These are phyloP conservation scores for Myxozyma kluyveri DNA, from an alignment of 805 yeast genomes.

Conservation along the genomic window DNA sequence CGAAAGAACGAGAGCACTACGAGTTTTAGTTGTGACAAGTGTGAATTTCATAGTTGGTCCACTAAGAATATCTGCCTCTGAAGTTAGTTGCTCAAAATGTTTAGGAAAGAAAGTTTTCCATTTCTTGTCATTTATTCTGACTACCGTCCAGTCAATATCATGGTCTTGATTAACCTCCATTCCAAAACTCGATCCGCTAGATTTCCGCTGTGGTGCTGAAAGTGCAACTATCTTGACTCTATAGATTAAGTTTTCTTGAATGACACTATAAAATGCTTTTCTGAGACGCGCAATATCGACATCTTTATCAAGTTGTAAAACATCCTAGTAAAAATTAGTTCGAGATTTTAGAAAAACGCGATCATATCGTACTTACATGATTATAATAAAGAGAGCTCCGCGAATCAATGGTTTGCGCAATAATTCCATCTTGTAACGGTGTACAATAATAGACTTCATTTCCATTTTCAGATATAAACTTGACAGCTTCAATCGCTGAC, in stretches of 20 bases:
- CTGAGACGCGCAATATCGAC: slow-evolving; percentile 14
- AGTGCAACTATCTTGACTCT: slow-evolving; percentile 5
- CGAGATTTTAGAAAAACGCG: background rate
- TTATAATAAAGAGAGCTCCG: slow-evolving; percentile 15
- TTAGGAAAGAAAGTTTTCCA: background rate
- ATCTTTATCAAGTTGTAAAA: slow-evolving; percentile 5
- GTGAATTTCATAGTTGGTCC: slow-evolving; percentile 10
- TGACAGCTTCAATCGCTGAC: background rate
- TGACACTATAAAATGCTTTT: slow-evolving; percentile 16
- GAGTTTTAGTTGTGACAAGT: background rate
- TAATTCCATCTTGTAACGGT: slow-evolving; percentile 31
- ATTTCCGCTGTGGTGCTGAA: background rate
- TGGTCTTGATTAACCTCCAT: background rate
- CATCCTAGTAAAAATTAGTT: slow-evolving; percentile 7
- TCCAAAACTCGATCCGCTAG: slow-evolving; percentile 12
- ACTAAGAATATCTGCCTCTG: slow-evolving; percentile 1
- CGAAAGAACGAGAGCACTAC: slow-evolving; percentile 7
- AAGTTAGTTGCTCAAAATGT: background rate
- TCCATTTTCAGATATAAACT: background rate
- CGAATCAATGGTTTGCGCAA: slow-evolving; percentile 17
- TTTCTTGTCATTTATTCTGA: background rate
- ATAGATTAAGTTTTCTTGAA: slow-evolving; percentile 16
- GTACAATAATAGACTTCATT: slow-evolving; percentile 26
- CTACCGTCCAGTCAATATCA: background rate
- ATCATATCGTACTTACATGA: slow-evolving; percentile 13